Evolutionary conservation across 164 flowering plant species (phyloP), one percentile per base, ranked within the genome.

Genomic region (Stephania yunnanensis): DNA sequence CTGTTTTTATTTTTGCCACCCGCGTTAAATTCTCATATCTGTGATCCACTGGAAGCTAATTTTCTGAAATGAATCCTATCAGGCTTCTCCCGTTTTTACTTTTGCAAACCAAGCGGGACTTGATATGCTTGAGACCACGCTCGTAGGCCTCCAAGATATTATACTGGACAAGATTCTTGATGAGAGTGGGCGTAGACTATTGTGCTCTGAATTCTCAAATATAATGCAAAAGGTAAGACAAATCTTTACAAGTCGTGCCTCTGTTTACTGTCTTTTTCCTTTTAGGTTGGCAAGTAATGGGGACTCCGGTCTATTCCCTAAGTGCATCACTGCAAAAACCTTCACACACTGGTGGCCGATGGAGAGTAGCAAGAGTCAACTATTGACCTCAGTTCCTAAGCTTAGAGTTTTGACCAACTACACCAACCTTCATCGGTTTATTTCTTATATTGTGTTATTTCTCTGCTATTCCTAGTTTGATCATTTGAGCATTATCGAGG

Each of bases 71-170:
- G 52, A 31, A 36, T 70, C 0, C 36, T 75, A 64, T 45, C 91
- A 90, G 94, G 86, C 87, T 46, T 86, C 91, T 52, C 90, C 94
- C 6, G 87, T 85, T 48, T 91, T 91, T 75, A 88, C 89, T 44
- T 91, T 89, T 75, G 90, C 91, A 6, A 91, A 91, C 78, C 92
- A 91, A 77, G 89, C 91, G 2, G 95, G 95, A 5, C 91, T 91
- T 25, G 92, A 91, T 81, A 88, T 91, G 95, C 89, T 91, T 4
- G 95, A 91, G 78, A 91, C 95, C 0, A 88, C 95, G 29, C 87
- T 91, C 7, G 87, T 88, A 53, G 86, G 90, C 53, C 92, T 91
- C 73, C 95, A 91, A 78, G 95, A 91, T 73, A 91, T 91, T 20
- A 83, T 83, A 80, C 91, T 91, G 0, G 95, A 91, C 80, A 88